A percentile compares a stretch with the other conserved stretches of the same genome.
Conservation (phyloP, 2,329 filamentous ascomycete genomes). For the Cladosporium sp. region DNA sequence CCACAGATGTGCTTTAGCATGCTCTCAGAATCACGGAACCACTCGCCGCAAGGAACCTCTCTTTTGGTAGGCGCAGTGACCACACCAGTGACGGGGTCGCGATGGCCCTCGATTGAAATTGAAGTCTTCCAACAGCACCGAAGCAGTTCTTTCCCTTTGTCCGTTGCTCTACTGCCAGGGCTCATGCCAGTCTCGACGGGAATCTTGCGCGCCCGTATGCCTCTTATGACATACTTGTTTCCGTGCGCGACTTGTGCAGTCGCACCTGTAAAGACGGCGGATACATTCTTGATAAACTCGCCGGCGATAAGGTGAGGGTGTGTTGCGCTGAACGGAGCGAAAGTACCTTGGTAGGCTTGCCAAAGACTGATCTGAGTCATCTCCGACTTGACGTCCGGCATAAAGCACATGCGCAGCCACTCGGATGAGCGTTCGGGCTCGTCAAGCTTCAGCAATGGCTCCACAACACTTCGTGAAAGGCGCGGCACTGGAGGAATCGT, state of each 20-base stretch:
- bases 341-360: conserved; percentile 91
- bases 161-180: conserved; percentile 17
- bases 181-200: conserved; percentile 54
- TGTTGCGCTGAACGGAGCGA: conserved; percentile 57
- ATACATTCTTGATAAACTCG: conserved; percentile 97
- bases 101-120: conserved; percentile 20
- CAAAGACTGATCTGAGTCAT: conserved; percentile 96
- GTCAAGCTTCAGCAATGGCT: conserved; percentile 68
- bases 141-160: conserved; percentile 29
- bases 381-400: conserved; percentile 78
- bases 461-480: conserved; percentile 66
- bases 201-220: conserved; percentile 70
- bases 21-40: conserved; percentile 58
- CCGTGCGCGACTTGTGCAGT: conserved; percentile 81
- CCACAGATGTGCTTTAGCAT: conserved; percentile 71
- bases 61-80: conserved; percentile 18
- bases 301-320: conserved; percentile 62
- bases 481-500: conserved; percentile 27
- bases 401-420: conserved; percentile 82
- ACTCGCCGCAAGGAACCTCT: conserved; percentile 45
- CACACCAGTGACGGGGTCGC: conserved; percentile 53
- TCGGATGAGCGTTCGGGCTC: conserved; percentile 67
- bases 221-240: conserved; percentile 93
- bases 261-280: conserved; percentile 70
- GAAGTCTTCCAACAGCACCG: conserved; percentile 27